A percentile compares a stretch with the other conserved stretches of the same genome.
These are phyloP conservation scores for Saccharum spontaneum DNA, from an alignment of 176 grass and related monocot species.

Conservation along the genomic window DNA sequence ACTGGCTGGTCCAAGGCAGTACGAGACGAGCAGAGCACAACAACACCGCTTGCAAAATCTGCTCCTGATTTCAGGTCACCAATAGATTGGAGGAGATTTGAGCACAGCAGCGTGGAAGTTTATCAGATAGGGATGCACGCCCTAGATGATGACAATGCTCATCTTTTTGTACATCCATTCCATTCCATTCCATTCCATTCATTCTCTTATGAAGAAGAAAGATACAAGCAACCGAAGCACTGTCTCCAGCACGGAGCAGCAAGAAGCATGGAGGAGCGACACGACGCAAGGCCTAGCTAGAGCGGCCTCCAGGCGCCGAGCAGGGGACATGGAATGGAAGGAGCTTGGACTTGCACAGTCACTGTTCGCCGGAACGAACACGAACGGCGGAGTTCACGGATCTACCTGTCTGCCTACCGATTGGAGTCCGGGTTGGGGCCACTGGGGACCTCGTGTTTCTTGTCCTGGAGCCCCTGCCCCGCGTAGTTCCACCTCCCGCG, in stretches of 20 bases:
- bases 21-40: background rate
- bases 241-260: background rate
- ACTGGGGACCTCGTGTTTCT: slow-evolving; percentile 75
- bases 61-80: background rate
- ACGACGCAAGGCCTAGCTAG: background rate
- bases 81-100: background rate
- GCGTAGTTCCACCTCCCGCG: slow-evolving; percentile 40
- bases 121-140: too few species aligned
- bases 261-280: background rate
- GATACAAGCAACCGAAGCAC: background rate
- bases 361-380: background rate
- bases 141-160: background rate
- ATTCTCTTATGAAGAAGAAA: background rate
- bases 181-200: background rate
- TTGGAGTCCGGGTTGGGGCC: slow-evolving; percentile 83
- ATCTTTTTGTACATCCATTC: slow-evolving; percentile 42
- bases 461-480: slow-evolving; percentile 22
- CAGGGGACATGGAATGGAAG: background rate
- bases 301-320: background rate
- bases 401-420: slow-evolving; percentile 38
- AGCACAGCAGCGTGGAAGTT: too few species aligned
- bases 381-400: background rate
- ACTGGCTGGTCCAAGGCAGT: background rate
- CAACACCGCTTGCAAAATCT: background rate
- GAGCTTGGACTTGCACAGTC: background rate